A percentile compares a stretch with the other conserved stretches of the same genome.
These are phyloP conservation scores for Coniosporium apollinis DNA, from an alignment of 495 filamentous ascomycete genomes.

Conservation along the genomic window DNA sequence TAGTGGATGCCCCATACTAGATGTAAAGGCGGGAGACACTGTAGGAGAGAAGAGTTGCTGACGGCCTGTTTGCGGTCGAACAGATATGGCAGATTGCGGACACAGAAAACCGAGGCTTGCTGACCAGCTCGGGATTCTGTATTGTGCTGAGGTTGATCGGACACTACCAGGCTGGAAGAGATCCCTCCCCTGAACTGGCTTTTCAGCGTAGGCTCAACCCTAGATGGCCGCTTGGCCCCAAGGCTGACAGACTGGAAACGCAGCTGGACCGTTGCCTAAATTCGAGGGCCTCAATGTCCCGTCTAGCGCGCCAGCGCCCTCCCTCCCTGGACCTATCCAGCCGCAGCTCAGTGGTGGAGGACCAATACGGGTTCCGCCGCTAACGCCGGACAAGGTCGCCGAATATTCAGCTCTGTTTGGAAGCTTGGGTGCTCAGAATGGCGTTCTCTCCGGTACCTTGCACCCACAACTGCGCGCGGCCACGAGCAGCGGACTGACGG, in stretches of 20 bases:
- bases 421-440: slow-evolving; percentile 61
- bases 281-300: slow-evolving; percentile 60
- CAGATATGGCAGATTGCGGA: slow-evolving; percentile 99
- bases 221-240: too few relatives aligned
- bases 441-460: slow-evolving; percentile 53
- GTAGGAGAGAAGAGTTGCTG: too few relatives aligned
- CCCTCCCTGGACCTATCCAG: slow-evolving; percentile 37
- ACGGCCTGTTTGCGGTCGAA: slow-evolving; percentile 6
- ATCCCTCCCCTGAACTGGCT: slow-evolving; percentile 63
- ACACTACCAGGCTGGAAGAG: slow-evolving; percentile 74
- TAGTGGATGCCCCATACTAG: slow-evolving; percentile 20
- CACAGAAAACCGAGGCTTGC: slow-evolving; percentile 81
- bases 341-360: slow-evolving; percentile 47
- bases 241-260: too few relatives aligned
- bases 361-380: slow-evolving; percentile 74
- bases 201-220: slow-evolving; percentile 35
- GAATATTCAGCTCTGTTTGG: slow-evolving; percentile 82
- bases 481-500: neutral
- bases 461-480: neutral
- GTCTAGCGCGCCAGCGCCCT: slow-evolving; percentile 24
- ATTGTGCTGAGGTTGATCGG: slow-evolving; percentile 86
- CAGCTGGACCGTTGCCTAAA: slow-evolving; percentile 72
- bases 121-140: slow-evolving; percentile 82
- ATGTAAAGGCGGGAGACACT: neutral
- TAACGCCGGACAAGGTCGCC: slow-evolving; percentile 73